These are phyloP conservation scores for Populus pruinosa DNA, from an alignment of 345 rosid genomes.

Conservation along the genomic window DNA sequence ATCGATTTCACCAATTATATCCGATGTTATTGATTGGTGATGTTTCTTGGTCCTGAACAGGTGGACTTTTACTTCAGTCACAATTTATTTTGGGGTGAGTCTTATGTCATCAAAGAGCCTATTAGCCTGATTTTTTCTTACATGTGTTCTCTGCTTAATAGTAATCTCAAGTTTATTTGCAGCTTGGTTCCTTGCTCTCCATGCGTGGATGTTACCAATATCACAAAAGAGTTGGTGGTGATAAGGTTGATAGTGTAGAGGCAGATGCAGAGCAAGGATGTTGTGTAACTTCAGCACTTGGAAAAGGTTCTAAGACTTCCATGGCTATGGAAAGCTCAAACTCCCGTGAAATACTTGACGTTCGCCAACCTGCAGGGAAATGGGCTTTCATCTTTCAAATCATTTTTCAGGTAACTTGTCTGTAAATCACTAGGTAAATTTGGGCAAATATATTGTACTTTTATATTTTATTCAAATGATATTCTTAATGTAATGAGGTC, in stretches of 20 bases:
- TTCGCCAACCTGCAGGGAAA: constrained; percentile 52
- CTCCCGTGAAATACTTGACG: constrained; percentile 17
- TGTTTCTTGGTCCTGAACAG: constrained; percentile 43
- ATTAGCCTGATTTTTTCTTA: not conserved
- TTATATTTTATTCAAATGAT: not conserved
- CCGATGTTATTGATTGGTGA: not conserved
- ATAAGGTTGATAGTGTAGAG: constrained; percentile 61
- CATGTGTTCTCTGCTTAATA: not conserved
- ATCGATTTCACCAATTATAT: not conserved
- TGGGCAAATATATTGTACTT: not conserved
- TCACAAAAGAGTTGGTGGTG: constrained; percentile 60
- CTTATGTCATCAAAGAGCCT: constrained; percentile 5
- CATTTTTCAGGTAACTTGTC: constrained; percentile 69
- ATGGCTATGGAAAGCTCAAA: constrained; percentile 34
- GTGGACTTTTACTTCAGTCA: constrained; percentile 81
- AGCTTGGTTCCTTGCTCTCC: constrained; percentile 81
- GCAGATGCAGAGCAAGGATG: constrained; percentile 67
- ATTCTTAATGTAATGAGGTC: not conserved
- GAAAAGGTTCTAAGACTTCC: constrained; percentile 18
- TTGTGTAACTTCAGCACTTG: constrained; percentile 8
- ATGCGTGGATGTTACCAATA: constrained; percentile 66
- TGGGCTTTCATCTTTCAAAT: constrained; percentile 71
- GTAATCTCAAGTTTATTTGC: constrained; percentile 5
- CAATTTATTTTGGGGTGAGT: constrained; percentile 80
- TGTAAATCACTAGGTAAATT: not conserved